These are phyloP conservation scores for Alopecurus myosuroides DNA, from an alignment of 176 grass and related monocot species.

Conservation along the genomic window DNA sequence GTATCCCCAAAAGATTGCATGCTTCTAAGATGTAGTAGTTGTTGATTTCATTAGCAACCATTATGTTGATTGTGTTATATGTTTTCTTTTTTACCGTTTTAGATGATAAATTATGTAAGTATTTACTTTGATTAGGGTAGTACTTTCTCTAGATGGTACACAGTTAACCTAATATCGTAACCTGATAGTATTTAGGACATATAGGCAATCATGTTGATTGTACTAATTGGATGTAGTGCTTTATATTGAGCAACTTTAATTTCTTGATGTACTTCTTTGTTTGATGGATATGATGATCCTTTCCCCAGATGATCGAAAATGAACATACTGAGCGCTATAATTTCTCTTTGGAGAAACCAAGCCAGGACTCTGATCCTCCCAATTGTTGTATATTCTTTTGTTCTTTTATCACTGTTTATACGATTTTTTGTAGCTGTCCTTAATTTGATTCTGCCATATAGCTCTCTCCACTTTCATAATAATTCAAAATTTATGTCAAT, in stretches of 20 bases:
- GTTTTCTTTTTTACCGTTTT: neutral
- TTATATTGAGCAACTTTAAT: neutral
- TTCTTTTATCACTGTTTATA: neutral
- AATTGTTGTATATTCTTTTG: neutral
- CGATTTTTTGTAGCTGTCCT: neutral
- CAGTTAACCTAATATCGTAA: neutral
- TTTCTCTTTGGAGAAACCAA: slow-evolving; percentile 44
- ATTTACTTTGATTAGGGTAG: neutral
- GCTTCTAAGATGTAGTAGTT: neutral
- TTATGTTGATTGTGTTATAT: neutral
- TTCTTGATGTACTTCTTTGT: neutral
- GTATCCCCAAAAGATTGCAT: neutral
- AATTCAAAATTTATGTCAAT: neutral
- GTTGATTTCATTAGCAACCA: neutral
- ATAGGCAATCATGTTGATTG: neutral
- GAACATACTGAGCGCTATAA: slow-evolving; percentile 43
- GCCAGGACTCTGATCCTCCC: slow-evolving; percentile 47
- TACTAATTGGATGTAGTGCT: neutral
- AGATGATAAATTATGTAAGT: neutral
- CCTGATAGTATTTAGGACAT: neutral
- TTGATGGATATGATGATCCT: slow-evolving; percentile 41
- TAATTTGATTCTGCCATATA: neutral
- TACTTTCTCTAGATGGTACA: slow-evolving; percentile 29
- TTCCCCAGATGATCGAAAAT: slow-evolving; percentile 53
- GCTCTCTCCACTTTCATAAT: neutral